Conservation (phyloP, 1,139 yeast species). For the Taphrina pruni region DNA sequence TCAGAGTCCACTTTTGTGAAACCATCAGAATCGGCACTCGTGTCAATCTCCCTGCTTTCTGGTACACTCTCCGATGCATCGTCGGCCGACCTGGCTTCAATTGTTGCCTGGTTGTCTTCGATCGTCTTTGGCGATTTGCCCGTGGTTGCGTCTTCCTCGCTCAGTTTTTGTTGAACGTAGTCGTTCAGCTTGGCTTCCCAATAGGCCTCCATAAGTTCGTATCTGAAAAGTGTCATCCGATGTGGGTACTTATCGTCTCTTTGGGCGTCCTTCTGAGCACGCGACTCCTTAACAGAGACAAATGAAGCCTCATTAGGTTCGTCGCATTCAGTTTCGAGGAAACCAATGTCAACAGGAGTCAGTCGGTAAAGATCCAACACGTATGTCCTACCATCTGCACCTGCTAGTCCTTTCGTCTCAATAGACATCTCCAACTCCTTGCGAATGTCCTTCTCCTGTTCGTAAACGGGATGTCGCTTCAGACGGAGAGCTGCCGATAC, state of each 20-base stretch:
- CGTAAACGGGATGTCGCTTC: conserved; percentile 67
- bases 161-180: conserved; percentile 51
- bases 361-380: conserved; percentile 82
- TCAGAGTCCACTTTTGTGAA: conserved; percentile 25
- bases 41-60: conserved; percentile 42
- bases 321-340: conserved; percentile 59
- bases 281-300: conserved; percentile 19
- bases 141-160: conserved; percentile 45
- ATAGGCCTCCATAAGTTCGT: conserved; percentile 91
- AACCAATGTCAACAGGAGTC: conserved; percentile 81
- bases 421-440: conserved; percentile 67
- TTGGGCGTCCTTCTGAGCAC: conserved; percentile 53
- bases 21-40: conserved; percentile 30
- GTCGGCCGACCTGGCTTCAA: conserved; percentile 41
- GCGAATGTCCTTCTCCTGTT: conserved; percentile 52
- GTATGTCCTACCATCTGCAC: conserved; percentile 84
- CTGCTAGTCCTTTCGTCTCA: conserved; percentile 83
- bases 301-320: conserved; percentile 19
- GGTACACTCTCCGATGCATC: conserved; percentile 43
- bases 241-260: conserved; percentile 70
- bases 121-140: neutral
- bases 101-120: conserved; percentile 45
- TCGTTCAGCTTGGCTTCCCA: conserved; percentile 73
- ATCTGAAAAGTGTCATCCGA: conserved; percentile 75
- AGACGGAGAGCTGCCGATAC: conserved; percentile 79